Evolutionary conservation across 78 protist species (phyloP), one percentile per base, ranked within the genome.

Genomic region (Dictyostelium purpureum): DNA sequence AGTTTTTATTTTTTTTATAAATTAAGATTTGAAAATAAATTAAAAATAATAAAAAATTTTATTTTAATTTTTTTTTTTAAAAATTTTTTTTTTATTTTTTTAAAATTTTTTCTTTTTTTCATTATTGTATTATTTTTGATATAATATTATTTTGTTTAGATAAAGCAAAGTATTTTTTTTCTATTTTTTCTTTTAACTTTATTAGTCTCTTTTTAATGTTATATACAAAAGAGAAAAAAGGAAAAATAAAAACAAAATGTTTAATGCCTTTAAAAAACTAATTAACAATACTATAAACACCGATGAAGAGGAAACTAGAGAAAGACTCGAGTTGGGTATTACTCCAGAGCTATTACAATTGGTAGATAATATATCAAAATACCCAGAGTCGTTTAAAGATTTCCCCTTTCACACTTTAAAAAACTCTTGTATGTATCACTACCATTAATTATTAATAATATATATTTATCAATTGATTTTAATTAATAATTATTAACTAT

Each of bases 391-490:
- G 0, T 85, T 85, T 73, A 51, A 85, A 73, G 91, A 85, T 59
- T 85, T 85, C 42, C 91, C 91, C 9, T 47, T 73, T 38, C 91
- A 85, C 18, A 85, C 91, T 49, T 40, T 82, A 54, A 67, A 57
- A n/a, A 40, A 67, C 37, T 43, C 65, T n/a, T 43, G 90, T 67
- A 67, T 38, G 75, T 67, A 14, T 63, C 11, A 28, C 4, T 63
- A 56, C 7, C 1, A 56, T 18, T 56, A 56, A 14, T 56, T 19
- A 28, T 24, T 63, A 24, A 14, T 35, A 14, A 10, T 63, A 31
- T 28, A 65, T 28, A 35, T 31, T 65, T n/a, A 71, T 10, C 19
- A 11, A 19, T 9, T 63, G 11, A 19, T 6, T 40, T 47, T 26
- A 2, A 6, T 7, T 71, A 42, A 42, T 47, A 19, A 10, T 63